Evolutionary conservation across 139 green algal species (phyloP).

Genomic region (Chlamydomonas applanata): DNA sequence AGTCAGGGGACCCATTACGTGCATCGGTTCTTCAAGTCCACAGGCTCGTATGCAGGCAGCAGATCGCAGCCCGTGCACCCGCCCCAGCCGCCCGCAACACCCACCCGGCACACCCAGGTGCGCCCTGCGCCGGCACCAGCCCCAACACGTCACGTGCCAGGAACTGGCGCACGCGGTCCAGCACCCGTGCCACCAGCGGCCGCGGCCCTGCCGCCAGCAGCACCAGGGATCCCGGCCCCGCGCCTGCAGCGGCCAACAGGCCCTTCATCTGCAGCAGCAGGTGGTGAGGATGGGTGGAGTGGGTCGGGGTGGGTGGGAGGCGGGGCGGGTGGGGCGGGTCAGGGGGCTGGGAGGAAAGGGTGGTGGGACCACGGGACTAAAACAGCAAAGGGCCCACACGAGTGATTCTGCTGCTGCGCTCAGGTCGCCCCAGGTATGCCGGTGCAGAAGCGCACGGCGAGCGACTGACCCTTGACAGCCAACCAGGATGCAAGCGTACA

Average conservation of each 20-base stretch:
- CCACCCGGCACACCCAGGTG: background rate
- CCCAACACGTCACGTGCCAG: conserved; percentile 67
- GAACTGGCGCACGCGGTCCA: conserved; percentile 87
- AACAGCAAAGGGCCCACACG: too few species aligned
- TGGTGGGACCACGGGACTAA: too few species aligned
- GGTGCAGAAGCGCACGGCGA: too few species aligned
- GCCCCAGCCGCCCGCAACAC: too few species aligned
- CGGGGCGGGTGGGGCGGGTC: background rate
- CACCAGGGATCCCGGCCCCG: conserved; percentile 77
- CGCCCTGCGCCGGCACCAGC: conserved; percentile 40
- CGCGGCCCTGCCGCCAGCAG: conserved; percentile 78
- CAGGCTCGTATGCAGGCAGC: too few species aligned
- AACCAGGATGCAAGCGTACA: too few species aligned
- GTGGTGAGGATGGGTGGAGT: background rate
- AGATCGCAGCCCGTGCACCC: too few species aligned
- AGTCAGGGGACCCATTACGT: too few species aligned
- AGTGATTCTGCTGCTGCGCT: too few species aligned
- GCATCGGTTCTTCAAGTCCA: too few species aligned
- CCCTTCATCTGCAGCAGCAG: conserved; percentile 17
- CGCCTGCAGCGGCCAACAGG: conserved; percentile 27
- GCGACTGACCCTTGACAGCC: too few species aligned
- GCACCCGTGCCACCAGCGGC: conserved; percentile 62
- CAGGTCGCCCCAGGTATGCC: too few species aligned
- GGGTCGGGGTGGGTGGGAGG: background rate
- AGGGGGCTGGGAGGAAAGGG: background rate